phyloP scores from a whole-genome alignment of 1,284 basidiomycete species.

The Austroboletus rostrupii region DNA sequence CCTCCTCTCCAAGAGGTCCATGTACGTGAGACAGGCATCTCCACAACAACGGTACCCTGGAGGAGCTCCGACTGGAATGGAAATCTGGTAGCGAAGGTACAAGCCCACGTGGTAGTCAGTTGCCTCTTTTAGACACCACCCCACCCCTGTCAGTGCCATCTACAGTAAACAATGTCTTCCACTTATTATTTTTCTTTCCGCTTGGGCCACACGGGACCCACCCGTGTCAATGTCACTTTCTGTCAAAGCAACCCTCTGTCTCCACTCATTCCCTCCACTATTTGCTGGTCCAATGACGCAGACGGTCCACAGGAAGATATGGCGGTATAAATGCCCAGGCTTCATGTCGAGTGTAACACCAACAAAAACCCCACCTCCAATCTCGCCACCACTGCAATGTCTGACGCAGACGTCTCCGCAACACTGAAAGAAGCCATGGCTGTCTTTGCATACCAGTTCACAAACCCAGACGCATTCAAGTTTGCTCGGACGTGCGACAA shows the following conservation, averaged over 20 bases:
- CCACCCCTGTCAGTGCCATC: no score
- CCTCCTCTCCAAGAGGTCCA: no score
- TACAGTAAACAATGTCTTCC: no score
- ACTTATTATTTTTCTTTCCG: conserved; percentile 5
- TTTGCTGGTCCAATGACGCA: conserved; percentile 6
- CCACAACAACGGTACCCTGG: no score
- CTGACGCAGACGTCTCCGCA: background rate
- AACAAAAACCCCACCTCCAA: background rate
- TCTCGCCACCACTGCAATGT: conserved; percentile 8
- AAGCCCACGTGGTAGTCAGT: no score
- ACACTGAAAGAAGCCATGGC: conserved; percentile 10
- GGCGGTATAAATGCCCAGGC: conserved; percentile 12
- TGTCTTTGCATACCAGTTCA: conserved; percentile 14
- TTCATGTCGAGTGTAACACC: background rate
- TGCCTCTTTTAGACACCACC: no score
- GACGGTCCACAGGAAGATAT: background rate
- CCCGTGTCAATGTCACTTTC: background rate
- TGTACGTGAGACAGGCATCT: no score
- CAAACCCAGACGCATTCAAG: conserved; percentile 9
- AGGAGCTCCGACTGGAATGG: no score
- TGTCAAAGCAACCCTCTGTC: conserved; percentile 10
- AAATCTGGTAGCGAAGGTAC: no score
- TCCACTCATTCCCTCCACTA: background rate
- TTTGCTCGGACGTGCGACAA: conserved; percentile 12
- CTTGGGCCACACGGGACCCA: conserved; percentile 6